phyloP scores from a whole-genome alignment of 352 stramenopile species.

The Phytophthora pistaciae region DNA sequence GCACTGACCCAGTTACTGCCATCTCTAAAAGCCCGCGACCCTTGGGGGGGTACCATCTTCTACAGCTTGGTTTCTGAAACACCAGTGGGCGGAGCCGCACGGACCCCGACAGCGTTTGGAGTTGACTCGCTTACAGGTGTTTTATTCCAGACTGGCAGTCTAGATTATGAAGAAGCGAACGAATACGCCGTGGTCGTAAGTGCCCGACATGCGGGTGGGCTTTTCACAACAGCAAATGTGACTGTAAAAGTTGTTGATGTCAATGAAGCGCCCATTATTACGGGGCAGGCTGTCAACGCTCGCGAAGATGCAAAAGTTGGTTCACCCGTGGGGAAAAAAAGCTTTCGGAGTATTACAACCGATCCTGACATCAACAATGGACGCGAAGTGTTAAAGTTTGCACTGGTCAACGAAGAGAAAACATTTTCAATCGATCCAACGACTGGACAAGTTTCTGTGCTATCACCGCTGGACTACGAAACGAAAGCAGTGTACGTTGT shows the following conservation, averaged over 20 bases:
- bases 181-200: conserved; percentile 27
- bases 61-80: conserved; percentile 32
- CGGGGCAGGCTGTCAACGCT: conserved; percentile 17
- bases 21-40: conserved; percentile 22
- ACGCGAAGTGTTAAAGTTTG: conserved; percentile 23
- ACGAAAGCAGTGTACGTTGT: conserved; percentile 14
- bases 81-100: background rate
- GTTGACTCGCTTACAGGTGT: conserved; percentile 50
- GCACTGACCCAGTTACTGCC: conserved; percentile 23
- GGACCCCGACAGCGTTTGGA: conserved; percentile 43
- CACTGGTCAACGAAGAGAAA: background rate
- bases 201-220: conserved; percentile 20
- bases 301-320: conserved; percentile 26
- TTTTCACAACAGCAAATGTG: conserved; percentile 25
- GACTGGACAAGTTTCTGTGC: conserved; percentile 24
- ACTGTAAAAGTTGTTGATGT: conserved; percentile 24
- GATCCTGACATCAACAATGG: conserved; percentile 34
- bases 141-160: conserved; percentile 36
- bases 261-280: conserved; percentile 31
- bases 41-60: conserved; percentile 23
- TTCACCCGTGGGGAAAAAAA: conserved; percentile 15
- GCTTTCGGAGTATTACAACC: conserved; percentile 7
- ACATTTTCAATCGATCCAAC: conserved; percentile 26
- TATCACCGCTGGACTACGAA: conserved; percentile 25
- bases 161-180: conserved; percentile 49